These are phyloP conservation scores for Diaporthe sp. DNA, from an alignment of 2,329 filamentous ascomycete species.

Conservation along the genomic window DNA sequence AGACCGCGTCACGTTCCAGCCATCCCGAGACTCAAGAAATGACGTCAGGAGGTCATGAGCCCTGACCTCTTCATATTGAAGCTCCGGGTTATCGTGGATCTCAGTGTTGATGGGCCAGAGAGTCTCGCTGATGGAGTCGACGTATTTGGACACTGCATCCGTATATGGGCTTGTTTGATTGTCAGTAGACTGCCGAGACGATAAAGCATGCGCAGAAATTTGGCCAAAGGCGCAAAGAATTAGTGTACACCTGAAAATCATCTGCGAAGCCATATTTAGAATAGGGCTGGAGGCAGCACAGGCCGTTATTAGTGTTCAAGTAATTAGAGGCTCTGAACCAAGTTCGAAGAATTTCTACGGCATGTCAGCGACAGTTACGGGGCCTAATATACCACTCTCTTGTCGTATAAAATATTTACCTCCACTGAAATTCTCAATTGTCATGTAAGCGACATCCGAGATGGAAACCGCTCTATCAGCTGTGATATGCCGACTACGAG, in stretches of 20 bases:
- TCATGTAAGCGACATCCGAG: background rate
- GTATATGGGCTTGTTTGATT: background rate
- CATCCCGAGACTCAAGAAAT: constrained; percentile 57
- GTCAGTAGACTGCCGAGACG: background rate
- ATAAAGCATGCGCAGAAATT: background rate
- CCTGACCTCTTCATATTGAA: constrained; percentile 62
- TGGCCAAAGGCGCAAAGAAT: background rate
- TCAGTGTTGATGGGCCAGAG: constrained; percentile 29
- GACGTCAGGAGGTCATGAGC: constrained; percentile 50
- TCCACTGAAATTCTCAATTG: background rate
- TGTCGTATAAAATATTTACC: background rate
- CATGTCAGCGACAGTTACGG: background rate
- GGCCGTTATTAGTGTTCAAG: too few relatives aligned
- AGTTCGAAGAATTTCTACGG: too few relatives aligned
- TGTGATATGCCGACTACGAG: background rate
- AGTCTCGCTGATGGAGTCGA: constrained; percentile 17
- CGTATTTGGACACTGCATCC: constrained; percentile 1
- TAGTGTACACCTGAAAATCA: background rate
- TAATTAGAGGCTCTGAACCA: too few relatives aligned
- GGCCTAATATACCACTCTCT: background rate
- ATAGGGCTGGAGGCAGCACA: background rate
- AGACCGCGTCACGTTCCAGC: constrained; percentile 61
- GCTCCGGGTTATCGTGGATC: constrained; percentile 62
- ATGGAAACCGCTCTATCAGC: background rate
- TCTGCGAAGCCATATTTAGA: background rate